Conservation (phyloP, 805 yeast species). For the Wickerhamiella musiphila region DNA sequence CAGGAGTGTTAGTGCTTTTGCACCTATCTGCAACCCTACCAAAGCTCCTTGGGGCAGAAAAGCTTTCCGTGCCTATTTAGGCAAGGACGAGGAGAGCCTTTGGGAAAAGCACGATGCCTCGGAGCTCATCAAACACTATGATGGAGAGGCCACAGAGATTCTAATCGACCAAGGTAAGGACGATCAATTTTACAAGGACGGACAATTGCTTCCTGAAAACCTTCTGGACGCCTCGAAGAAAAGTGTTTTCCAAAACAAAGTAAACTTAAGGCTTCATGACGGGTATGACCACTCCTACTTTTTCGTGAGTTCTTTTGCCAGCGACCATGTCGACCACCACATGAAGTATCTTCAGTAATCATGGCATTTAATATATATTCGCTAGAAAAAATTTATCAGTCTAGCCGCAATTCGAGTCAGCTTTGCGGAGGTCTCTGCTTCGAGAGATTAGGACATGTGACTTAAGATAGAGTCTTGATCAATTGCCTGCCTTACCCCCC, state of each 20-base stretch:
- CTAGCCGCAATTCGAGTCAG: no score
- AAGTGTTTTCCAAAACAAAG: conserved; percentile 39
- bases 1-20: conserved; percentile 71
- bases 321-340: conserved; percentile 73
- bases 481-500: no score
- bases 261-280: conserved; percentile 45
- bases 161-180: conserved; percentile 69
- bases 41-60: conserved; percentile 77
- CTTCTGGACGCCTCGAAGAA: conserved; percentile 44
- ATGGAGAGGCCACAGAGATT: conserved; percentile 39
- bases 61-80: conserved; percentile 65
- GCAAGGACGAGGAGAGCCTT: conserved; percentile 29
- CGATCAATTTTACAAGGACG: conserved; percentile 50
- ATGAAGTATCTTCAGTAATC: conserved; percentile 36
- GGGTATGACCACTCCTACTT: conserved; percentile 88
- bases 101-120: conserved; percentile 84
- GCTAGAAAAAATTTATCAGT: no score
- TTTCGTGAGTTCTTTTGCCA: conserved; percentile 63
- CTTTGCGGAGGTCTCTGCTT: no score
- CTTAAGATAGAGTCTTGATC: no score
- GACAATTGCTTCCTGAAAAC: conserved; percentile 61
- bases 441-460: no score
- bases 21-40: conserved; percentile 75
- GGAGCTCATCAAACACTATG: conserved; percentile 40
- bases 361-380: no score